Base-by-base conservation (phyloP, 2,329 filamentous ascomycete species). In the Fusarium burgessii region DNA sequence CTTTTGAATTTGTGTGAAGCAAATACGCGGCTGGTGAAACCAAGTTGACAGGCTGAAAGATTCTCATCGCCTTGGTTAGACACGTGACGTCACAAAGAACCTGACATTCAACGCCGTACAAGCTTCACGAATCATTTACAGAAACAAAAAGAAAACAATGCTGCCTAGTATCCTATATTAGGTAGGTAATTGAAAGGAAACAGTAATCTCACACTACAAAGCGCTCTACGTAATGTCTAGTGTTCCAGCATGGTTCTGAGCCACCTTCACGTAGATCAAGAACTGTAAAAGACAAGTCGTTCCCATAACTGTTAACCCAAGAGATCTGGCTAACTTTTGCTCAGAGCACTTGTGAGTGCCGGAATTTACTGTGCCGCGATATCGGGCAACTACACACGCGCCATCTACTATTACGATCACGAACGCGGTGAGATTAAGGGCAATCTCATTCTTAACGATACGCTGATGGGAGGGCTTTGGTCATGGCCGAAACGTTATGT, bases 31-130 rank as follows among this genome's bases (percentile, higher is more conserved):
- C 4, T 29, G 32, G 25, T 20, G 20, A 15, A 25, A 8, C 13
- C 29, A 35, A 41, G 27, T 27, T 55, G 33, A n/a, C 17, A 12
- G 17, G 20, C 20, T 33, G 20, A 45, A 25, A 25, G 17, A 11
- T 13, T 45, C 27, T 10, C 8, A 20, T 46, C 23, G 1, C n/a
- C 27, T 45, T 55, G 38, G 7, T 15, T 15, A 46, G 38, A 2
- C 1, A 11, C 23, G 33, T 58, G 43, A 51, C 54, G 33, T 58
- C 54, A 58, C 25, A 47, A 36, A 13, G 36, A 23, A 57, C 42
- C 36, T 23, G 15, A 27, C 8, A 6, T 40, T 17, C 18, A 36
- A 40, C 9, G 2, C 10, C 23, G 11, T 8, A 29, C 27, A 10
- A 29, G 27, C 10, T 10, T 29, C 27, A 29, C 10, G 7, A 10